Base-by-base conservation (phyloP, 495 filamentous ascomycete genomes). In the Penicillium robsamsonii region DNA sequence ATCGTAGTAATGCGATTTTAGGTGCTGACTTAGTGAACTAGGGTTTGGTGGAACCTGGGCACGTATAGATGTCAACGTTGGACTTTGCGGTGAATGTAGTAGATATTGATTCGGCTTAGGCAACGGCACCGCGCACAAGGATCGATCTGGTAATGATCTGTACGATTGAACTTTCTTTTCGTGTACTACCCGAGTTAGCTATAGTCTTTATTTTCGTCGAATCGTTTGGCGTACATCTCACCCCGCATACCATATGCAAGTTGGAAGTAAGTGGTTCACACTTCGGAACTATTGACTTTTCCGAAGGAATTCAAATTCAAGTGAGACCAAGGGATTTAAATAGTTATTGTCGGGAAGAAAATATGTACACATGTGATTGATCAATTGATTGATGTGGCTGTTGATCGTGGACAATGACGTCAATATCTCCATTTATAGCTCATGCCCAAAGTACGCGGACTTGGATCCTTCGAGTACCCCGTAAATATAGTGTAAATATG, bases 131-230 rank as follows among this genome's bases (percentile, higher is more conserved):
- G 29, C 48, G 11, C 42, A 37, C 22, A 29, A 27, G 1, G 22
- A 46, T 5, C 20, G 18, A 11, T 43, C 18, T 33, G 18, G 18
- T 45, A 45, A 45, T 10, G 30, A 20, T 27, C 10, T 24, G 41
- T 33, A 40, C 9, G 30, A 31, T 13, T 29, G 22, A 30, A 46
- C 5, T 18, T 17, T 20, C 15, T 29, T 37, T 46, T 24, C 15
- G 31, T 46, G 52, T 38, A 54, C 22, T 22, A 46, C 52, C 51
- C n/a, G 33, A 40, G 22, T 46, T 18, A 37, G 51, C 18, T 46
- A 24, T 29, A 4, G 52, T 25, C 49, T 20, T 43, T 31, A 25
- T 20, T 29, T 17, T 22, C 5, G 30, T 25, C 18, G 18, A 49
- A n/a, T 43, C 41, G 15, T 17, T 7, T 7, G 25, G 25, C 4